Evolutionary conservation across 805 yeast species (phyloP).

Genomic region (Brettanomyces naardenensis): DNA sequence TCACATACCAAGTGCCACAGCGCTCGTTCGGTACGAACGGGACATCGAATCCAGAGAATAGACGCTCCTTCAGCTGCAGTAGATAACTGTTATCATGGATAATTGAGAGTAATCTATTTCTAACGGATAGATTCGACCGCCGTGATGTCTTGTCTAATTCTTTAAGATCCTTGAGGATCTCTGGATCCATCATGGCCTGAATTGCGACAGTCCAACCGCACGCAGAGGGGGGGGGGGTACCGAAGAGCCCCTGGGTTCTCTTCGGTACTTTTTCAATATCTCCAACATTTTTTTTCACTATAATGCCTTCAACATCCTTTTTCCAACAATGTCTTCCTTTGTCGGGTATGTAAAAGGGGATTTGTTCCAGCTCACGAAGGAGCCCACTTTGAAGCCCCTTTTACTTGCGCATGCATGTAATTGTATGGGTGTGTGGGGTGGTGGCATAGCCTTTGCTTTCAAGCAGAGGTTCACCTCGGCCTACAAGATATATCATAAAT

Average conservation of each 20-base stretch:
- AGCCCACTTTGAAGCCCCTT: conserved; percentile 24
- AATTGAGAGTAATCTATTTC: conserved; percentile 63
- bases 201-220: too few relatives aligned
- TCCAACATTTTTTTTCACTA: neutral
- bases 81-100: conserved; percentile 52
- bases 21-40: conserved; percentile 70
- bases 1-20: conserved; percentile 82
- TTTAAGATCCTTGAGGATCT: conserved; percentile 8
- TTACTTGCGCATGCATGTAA: conserved; percentile 76
- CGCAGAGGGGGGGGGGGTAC: too few relatives aligned
- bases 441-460: conserved; percentile 66
- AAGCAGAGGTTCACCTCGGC: conserved; percentile 48
- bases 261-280: too few relatives aligned
- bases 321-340: too few relatives aligned
- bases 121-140: conserved; percentile 8
- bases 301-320: too few relatives aligned
- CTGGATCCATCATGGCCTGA: conserved; percentile 11
- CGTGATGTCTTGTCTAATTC: conserved; percentile 8
- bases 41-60: conserved; percentile 9
- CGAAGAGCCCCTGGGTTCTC: too few relatives aligned
- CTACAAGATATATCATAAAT: conserved; percentile 36
- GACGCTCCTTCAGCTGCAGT: conserved; percentile 28
- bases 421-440: conserved; percentile 76
- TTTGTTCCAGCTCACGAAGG: conserved; percentile 32
- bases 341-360: conserved; percentile 59